Evolutionary conservation across 306 rosid genomes (phyloP), one percentile per base, ranked within the genome.

Genomic region (Hippophae tibetana): DNA sequence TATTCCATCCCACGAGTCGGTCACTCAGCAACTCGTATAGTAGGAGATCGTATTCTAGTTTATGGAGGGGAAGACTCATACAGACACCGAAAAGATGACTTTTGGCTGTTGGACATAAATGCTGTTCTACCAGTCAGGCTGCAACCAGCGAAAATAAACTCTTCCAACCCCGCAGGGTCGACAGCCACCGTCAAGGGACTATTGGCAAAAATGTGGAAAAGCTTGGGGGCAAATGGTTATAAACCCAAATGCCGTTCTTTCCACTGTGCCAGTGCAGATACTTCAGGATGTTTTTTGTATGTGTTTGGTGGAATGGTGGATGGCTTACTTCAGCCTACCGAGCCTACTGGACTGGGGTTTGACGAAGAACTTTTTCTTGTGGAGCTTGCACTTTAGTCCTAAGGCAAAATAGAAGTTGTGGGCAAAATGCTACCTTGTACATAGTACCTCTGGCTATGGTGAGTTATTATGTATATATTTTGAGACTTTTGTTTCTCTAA

Each of bases 301-400:
- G 73, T 89, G 26, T 83, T 83, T 68, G 97, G 97, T n/a, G 97
- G 97, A 74, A 89, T 89, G 97, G 85, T 81, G 58, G 95, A 85
- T 76, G 85, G 82, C 14, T 25, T 62, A 40, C 69, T 79, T 67
- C 86, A 74, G 66, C 75, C 76, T 27, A 54, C 59, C 58, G 86
- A 72, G 48, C 47, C 85, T 41, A 54, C 77, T 31, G 97, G 81
- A 50, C 78, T 85, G 54, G 69, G 75, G 72, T 89, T 89, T 79
- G 98, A 90, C 71, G 78, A 81, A 27, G 95, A 90, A 63, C 83
- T 85, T 46, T 81, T 87, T 64, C 81, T 81, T 60, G 86, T 74
- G 70, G 95, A 90, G 76, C 95, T 86, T 70, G 69, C 74, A 63
- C 79, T 85, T 74, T 78, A 88, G 64, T 69, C 76, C 42, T 80